Evolutionary conservation across 2,329 filamentous ascomycete species (phyloP).

Genomic region (Ceratocystis harringtonii): DNA sequence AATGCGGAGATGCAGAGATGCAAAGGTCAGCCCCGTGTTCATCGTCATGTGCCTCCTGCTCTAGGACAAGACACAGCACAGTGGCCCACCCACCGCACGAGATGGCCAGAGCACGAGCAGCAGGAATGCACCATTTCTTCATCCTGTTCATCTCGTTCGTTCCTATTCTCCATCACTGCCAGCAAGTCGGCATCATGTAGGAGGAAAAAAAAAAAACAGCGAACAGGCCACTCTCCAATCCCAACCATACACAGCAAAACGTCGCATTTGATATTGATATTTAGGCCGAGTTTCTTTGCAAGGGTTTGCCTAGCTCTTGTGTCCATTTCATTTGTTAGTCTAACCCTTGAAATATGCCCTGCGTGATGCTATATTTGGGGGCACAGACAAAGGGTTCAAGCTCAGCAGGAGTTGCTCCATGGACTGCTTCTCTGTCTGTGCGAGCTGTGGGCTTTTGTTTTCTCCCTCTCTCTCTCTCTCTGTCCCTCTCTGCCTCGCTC

Average conservation of each 20-base stretch:
- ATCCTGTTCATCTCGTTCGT: background rate
- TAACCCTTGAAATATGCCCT: background rate
- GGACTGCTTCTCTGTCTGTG: slow-evolving; percentile 5
- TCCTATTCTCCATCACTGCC: too few relatives aligned
- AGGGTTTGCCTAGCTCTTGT: background rate
- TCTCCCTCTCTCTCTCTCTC: background rate
- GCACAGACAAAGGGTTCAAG: slow-evolving; percentile 5
- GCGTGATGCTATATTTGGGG: slow-evolving; percentile 1
- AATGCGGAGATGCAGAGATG: background rate
- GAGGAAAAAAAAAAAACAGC: background rate
- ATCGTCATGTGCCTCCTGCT: too few relatives aligned
- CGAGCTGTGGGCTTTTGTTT: background rate
- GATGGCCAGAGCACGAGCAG: background rate
- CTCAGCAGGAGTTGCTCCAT: slow-evolving; percentile 2
- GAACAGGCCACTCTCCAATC: background rate
- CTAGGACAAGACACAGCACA: background rate
- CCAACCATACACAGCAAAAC: background rate
- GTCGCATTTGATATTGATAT: background rate
- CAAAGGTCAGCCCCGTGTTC: too few relatives aligned
- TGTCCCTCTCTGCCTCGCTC: background rate
- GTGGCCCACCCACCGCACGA: background rate
- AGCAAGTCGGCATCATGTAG: background rate
- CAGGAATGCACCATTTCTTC: background rate
- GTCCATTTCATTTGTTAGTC: background rate
- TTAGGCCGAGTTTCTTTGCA: background rate